These are phyloP conservation scores for Tinospora cordifolia DNA, from an alignment of 164 flowering plant species.

Conservation along the genomic window DNA sequence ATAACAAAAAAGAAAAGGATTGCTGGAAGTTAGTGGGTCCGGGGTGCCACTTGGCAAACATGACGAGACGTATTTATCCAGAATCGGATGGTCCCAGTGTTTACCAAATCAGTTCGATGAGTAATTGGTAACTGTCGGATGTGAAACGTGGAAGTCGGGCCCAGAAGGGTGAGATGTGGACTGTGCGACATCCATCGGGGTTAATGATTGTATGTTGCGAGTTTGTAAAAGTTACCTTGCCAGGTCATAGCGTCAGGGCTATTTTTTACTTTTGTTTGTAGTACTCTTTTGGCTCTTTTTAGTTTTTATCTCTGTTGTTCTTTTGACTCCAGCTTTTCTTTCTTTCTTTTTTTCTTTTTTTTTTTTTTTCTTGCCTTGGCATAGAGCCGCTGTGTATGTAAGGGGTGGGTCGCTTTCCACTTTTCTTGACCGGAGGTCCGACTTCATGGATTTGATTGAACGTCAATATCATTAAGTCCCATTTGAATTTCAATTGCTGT, in stretches of 20 bases:
- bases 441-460: not conserved
- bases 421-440: not conserved
- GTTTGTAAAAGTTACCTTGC: not conserved
- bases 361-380: not conserved
- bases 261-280: not conserved
- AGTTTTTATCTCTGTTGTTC: not conserved
- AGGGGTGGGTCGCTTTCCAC: not conserved
- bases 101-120: not conserved
- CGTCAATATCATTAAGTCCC: not conserved
- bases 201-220: not conserved
- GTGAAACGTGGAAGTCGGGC: not conserved
- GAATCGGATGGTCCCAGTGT: not conserved
- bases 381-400: not conserved
- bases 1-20: too few relatives aligned
- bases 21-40: not conserved
- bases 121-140: not conserved
- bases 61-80: not conserved
- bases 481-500: conserved; percentile 3
- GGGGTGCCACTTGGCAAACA: not conserved
- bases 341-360: too few relatives aligned
- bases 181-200: not conserved
- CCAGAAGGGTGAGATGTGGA: not conserved
- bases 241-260: not conserved
- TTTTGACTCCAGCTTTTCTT: not conserved
- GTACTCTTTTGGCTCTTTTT: not conserved